phyloP scores from a whole-genome alignment of 257 asterid genomes.

The Solanum dulcamara region DNA sequence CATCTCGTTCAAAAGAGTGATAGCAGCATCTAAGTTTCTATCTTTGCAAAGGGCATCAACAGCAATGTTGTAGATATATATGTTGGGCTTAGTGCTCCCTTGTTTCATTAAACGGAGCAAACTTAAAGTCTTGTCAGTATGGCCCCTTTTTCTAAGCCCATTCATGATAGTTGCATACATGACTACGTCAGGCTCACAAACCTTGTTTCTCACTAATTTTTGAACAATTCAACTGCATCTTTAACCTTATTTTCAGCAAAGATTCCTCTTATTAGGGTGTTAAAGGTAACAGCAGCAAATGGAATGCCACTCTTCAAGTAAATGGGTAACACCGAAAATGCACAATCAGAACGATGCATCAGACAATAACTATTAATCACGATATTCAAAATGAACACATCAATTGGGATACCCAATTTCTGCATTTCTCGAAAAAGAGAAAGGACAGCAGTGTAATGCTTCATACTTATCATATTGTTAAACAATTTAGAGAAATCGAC shows the following conservation, averaged over 20 bases:
- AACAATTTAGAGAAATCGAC: background rate
- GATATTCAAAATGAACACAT: background rate
- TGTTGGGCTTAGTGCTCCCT: background rate
- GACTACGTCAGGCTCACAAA: fast-evolving
- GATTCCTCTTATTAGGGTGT: fast-evolving
- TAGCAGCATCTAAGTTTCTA: background rate
- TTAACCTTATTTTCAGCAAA: background rate
- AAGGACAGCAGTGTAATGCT: background rate
- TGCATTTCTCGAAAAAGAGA: constrained; percentile 7
- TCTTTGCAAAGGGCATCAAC: background rate
- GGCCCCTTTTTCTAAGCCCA: background rate
- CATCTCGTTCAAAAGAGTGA: background rate
- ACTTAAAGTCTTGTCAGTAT: background rate
- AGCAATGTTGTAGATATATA: background rate
- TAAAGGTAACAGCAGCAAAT: fast-evolving
- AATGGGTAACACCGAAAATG: background rate
- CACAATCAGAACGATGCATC: background rate
- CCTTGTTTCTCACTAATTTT: background rate
- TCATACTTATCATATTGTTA: background rate
- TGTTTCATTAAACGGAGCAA: background rate
- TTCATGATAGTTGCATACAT: background rate
- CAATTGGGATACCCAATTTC: background rate
- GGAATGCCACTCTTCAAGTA: background rate
- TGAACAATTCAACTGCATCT: background rate
- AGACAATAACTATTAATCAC: background rate